Evolutionary conservation across 2,329 filamentous ascomycete genomes (phyloP).

Genomic region (Aureobasidium subglaciale): DNA sequence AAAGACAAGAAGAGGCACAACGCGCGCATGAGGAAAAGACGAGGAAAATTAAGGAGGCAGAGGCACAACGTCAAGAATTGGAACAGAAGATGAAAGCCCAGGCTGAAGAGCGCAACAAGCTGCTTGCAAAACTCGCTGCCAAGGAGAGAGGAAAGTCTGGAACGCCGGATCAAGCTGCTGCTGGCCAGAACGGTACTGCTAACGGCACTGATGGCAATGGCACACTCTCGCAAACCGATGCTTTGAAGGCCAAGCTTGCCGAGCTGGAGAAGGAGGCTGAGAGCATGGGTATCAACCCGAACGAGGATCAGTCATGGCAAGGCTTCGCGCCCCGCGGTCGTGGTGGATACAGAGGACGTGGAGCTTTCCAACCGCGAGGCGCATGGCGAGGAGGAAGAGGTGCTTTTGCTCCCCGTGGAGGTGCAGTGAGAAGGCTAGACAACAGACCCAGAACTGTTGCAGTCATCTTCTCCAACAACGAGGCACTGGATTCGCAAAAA

Average conservation of each 20-base stretch:
- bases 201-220: conserved; percentile 24
- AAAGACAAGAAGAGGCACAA: conserved; percentile 66
- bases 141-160: conserved; percentile 25
- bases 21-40: conserved; percentile 59
- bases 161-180: conserved; percentile 21
- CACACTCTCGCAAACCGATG: conserved; percentile 48
- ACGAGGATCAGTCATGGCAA: conserved; percentile 30
- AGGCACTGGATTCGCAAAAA: conserved; percentile 56
- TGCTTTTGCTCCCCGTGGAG: conserved; percentile 36
- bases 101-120: conserved; percentile 56
- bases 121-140: conserved; percentile 51
- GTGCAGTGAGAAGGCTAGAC: conserved; percentile 59
- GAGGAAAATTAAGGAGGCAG: conserved; percentile 56
- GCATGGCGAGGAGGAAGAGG: conserved; percentile 41
- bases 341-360: conserved; percentile 37
- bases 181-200: conserved; percentile 20
- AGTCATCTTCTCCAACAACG: conserved; percentile 45
- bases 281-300: conserved; percentile 60
- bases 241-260: conserved; percentile 63
- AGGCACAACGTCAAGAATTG: conserved; percentile 55
- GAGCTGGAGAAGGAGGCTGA: conserved; percentile 67
- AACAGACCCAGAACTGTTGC: conserved; percentile 65
- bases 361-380: conserved; percentile 34
- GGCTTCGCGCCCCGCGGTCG: conserved; percentile 35
- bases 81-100: conserved; percentile 58